These are phyloP conservation scores for Peterozyma toletana DNA, from an alignment of 805 yeast genomes.

Conservation along the genomic window DNA sequence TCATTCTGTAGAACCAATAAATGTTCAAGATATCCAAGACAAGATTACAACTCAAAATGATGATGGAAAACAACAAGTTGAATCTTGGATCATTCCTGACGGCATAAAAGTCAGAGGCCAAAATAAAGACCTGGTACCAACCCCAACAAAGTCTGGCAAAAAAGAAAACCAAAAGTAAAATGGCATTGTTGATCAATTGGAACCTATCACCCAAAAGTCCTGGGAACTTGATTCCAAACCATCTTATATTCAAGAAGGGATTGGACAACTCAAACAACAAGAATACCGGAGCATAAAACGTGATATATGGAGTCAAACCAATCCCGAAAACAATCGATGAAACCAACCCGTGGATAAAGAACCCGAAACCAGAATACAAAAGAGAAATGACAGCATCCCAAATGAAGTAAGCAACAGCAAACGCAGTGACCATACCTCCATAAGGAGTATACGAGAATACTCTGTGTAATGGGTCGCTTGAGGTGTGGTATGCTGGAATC, in stretches of 20 bases:
- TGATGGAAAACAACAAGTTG: conserved; percentile 15
- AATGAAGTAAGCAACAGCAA: conserved; percentile 27
- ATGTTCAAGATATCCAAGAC: conserved; percentile 26
- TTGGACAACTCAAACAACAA: conserved; percentile 28
- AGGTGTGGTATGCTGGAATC: conserved; percentile 21
- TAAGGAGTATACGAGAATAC: conserved; percentile 27
- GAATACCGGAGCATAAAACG: conserved; percentile 26
- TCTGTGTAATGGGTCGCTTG: conserved; percentile 18
- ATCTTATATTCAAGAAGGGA: conserved; percentile 27
- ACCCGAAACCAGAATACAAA: conserved; percentile 24
- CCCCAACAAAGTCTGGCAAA: conserved; percentile 29
- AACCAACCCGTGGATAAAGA: conserved; percentile 26
- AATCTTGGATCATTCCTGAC: conserved; percentile 21
- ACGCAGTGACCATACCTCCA: conserved; percentile 17
- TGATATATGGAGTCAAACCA: conserved; percentile 18
- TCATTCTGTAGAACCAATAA: conserved; percentile 30
- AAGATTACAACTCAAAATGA: conserved; percentile 22
- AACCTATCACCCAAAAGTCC: conserved; percentile 17
- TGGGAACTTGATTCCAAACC: conserved; percentile 27
- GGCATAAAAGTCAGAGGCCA: conserved; percentile 19
- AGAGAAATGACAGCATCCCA: conserved; percentile 26
- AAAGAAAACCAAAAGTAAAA: conserved; percentile 25
- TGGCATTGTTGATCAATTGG: conserved; percentile 24
- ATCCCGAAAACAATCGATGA: conserved; percentile 22
- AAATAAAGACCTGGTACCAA: conserved; percentile 24